These are phyloP conservation scores for Penicillium sp. DNA, from an alignment of 2,329 filamentous ascomycete species.

Conservation along the genomic window DNA sequence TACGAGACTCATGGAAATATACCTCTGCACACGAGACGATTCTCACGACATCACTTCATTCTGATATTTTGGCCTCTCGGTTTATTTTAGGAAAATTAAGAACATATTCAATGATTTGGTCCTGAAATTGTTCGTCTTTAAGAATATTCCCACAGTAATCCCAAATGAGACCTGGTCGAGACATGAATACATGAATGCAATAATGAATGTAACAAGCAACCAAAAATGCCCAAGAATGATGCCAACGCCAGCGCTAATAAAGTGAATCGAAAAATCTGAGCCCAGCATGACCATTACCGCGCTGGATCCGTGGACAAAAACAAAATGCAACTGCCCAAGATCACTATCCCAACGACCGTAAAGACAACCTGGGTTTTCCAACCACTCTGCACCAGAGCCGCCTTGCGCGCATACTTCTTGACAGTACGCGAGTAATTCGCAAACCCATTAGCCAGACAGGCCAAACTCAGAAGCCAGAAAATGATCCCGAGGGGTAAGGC, in stretches of 20 bases:
- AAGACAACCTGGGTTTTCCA: conserved; percentile 87
- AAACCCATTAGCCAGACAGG: conserved; percentile 73
- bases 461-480: conserved; percentile 79
- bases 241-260: conserved; percentile 5
- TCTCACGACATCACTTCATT: conserved; percentile 1
- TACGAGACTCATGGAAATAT: conserved; percentile 15
- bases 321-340: conserved; percentile 46
- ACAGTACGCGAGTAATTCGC: conserved; percentile 84
- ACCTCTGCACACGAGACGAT: conserved; percentile 10
- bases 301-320: conserved; percentile 44
- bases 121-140: neutral
- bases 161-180: neutral
- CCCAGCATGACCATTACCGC: neutral
- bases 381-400: conserved; percentile 85
- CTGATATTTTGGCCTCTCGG: neutral
- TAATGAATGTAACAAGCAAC: neutral
- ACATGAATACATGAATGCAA: neutral
- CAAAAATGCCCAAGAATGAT: neutral
- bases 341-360: conserved; percentile 43
- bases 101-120: neutral
- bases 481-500: conserved; percentile 79
- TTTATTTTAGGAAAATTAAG: neutral
- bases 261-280: neutral
- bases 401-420: conserved; percentile 73
- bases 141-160: neutral